phyloP scores from a whole-genome alignment of 176 grass and related monocot genomes.

The Zoysia japonica region DNA sequence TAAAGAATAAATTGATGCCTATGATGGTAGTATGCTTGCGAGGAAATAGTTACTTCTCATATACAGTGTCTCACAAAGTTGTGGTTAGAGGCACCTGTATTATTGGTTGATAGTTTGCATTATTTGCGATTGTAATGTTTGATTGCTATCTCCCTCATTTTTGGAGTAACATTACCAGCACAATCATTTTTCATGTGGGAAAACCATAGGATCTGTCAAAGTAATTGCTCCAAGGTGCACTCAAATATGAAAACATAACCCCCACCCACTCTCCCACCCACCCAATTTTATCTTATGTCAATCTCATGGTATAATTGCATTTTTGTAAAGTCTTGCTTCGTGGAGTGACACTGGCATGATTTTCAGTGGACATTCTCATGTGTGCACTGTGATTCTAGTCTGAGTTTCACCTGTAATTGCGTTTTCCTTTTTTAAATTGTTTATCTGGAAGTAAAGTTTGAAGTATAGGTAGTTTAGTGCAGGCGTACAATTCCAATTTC shows the following conservation, averaged over 20 bases:
- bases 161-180: background rate
- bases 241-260: background rate
- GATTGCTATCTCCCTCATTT: background rate
- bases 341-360: background rate
- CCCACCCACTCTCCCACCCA: too few relatives aligned
- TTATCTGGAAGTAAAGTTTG: constrained; percentile 2
- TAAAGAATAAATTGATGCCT: background rate
- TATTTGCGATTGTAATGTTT: background rate
- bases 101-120: background rate
- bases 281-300: background rate
- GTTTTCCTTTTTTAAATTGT: background rate
- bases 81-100: background rate
- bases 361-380: background rate
- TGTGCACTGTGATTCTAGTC: background rate
- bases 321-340: background rate
- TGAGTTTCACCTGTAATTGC: background rate
- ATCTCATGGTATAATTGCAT: background rate
- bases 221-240: background rate
- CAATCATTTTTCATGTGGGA: background rate
- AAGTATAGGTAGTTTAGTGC: background rate
- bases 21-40: constrained; percentile 14
- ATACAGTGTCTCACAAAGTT: background rate
- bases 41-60: background rate
- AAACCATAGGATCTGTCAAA: background rate
- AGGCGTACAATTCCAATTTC: background rate